Percentiles rank a stretch among this genome's conserved stretches.
Conservation (phyloP, 2,329 filamentous ascomycete genomes). For the Trichoderma breve region DNA sequence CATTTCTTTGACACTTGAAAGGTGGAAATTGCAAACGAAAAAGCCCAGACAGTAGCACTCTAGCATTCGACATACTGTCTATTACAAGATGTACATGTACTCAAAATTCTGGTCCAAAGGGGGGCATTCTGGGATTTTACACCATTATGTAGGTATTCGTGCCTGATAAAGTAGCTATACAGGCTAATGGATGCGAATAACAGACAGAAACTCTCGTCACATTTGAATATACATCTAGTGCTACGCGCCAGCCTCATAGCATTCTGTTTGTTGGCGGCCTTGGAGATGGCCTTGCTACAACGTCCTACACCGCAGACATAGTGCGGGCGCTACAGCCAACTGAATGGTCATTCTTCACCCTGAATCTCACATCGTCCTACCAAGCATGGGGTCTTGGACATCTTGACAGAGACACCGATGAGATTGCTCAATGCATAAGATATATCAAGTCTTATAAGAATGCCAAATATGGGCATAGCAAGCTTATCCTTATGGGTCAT, state of each 20-base stretch:
- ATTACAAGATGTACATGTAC: conserved; percentile 23
- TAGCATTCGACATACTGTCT: neutral
- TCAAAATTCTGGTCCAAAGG: conserved; percentile 36
- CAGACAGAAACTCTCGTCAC: conserved; percentile 39
- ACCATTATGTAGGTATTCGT: conserved; percentile 36
- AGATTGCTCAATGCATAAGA: conserved; percentile 33
- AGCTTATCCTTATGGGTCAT: conserved; percentile 65
- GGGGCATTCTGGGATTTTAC: conserved; percentile 33
- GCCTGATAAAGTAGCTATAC: conserved; percentile 4
- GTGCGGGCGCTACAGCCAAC: conserved; percentile 38
- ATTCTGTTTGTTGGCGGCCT: conserved; percentile 54
- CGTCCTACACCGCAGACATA: conserved; percentile 47
- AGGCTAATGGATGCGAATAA: neutral
- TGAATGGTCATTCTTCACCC: conserved; percentile 37
- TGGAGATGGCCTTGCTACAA: conserved; percentile 49
- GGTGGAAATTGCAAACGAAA: neutral
- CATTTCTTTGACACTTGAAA: neutral
- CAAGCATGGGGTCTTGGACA: conserved; percentile 37
- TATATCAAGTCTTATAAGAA: conserved; percentile 36
- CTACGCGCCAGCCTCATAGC: conserved; percentile 40
- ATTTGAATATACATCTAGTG: conserved; percentile 38
- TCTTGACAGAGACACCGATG: conserved; percentile 38
- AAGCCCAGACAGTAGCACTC: neutral
- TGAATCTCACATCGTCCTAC: conserved; percentile 41
- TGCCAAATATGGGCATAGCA: conserved; percentile 40